Evolutionary conservation across 2,329 filamentous ascomycete species (phyloP).

Genomic region (Botrytis byssoidea): DNA sequence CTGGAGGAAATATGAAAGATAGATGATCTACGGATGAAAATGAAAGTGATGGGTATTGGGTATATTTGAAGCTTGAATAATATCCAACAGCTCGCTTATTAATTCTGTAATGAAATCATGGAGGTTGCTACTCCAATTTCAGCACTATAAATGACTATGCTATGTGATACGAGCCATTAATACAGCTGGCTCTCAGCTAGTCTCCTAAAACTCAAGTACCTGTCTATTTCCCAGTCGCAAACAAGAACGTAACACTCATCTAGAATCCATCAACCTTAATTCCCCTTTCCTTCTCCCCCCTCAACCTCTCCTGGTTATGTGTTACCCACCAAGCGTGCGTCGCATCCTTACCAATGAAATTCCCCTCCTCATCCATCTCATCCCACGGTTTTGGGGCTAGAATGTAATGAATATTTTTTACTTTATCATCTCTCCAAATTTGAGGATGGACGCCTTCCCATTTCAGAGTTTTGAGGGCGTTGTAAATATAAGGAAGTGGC

Average conservation of each 20-base stretch:
- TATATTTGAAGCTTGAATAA: not conserved
- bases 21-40: not conserved
- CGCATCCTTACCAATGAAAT: slow-evolving; percentile 44
- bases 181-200: not conserved
- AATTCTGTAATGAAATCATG: not conserved
- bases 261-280: slow-evolving; percentile 32
- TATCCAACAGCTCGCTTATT: not conserved
- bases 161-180: not conserved
- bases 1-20: not conserved
- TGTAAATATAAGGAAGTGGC: slow-evolving; percentile 59
- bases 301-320: slow-evolving; percentile 45
- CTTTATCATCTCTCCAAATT: slow-evolving; percentile 57
- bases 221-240: too few species aligned
- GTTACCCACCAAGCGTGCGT: slow-evolving; percentile 58
- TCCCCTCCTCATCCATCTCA: slow-evolving; percentile 47
- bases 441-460: slow-evolving; percentile 51
- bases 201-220: not conserved
- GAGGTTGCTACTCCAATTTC: not conserved
- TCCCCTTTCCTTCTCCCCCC: slow-evolving; percentile 39
- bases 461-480: slow-evolving; percentile 61
- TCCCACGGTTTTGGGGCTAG: slow-evolving; percentile 62
- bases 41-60: not conserved
- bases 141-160: not conserved
- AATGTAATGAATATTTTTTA: slow-evolving; percentile 63
- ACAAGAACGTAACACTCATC: not conserved